phyloP scores from a whole-genome alignment of 2,329 filamentous ascomycete genomes.

The Xylaria multiplex region DNA sequence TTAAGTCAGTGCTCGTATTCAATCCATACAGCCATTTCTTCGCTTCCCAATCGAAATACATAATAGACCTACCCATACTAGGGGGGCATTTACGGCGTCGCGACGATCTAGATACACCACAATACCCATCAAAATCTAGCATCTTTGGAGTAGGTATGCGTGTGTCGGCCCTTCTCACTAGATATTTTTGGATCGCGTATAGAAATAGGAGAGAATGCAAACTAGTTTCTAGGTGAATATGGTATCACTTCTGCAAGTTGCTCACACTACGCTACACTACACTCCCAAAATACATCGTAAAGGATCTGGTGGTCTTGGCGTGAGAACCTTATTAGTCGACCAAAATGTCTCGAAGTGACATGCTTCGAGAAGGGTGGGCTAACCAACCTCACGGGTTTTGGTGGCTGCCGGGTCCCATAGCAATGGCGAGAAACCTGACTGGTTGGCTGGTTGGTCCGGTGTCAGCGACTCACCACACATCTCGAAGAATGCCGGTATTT shows the following conservation, averaged over 20 bases:
- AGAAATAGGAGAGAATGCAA: conserved; percentile 14
- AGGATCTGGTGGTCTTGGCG: conserved; percentile 35
- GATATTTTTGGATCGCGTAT: conserved; percentile 31
- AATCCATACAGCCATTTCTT: not conserved
- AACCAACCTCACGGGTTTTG: conserved; percentile 36
- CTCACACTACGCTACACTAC: not conserved
- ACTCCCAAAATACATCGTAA: conserved; percentile 18
- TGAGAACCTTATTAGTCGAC: conserved; percentile 42
- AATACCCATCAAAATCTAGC: not conserved
- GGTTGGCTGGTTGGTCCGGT: conserved; percentile 21
- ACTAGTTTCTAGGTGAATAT: conserved; percentile 9
- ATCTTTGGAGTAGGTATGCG: not conserved
- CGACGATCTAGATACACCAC: not conserved
- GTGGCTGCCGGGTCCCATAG: conserved; percentile 38
- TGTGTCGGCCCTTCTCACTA: conserved; percentile 18
- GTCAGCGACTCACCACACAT: conserved; percentile 37
- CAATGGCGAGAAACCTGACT: conserved; percentile 35
- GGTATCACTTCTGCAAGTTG: conserved; percentile 2
- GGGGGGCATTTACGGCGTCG: not conserved
- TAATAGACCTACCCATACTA: not conserved
- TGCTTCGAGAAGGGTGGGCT: conserved; percentile 36
- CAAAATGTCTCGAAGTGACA: conserved; percentile 27
- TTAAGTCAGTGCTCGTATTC: not conserved
- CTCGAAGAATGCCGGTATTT: conserved; percentile 27
- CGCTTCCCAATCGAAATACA: conserved; percentile 6